Evolutionary conservation across 164 flowering plant genomes (phyloP).

Genomic region (Dillenia suffruticosa): DNA sequence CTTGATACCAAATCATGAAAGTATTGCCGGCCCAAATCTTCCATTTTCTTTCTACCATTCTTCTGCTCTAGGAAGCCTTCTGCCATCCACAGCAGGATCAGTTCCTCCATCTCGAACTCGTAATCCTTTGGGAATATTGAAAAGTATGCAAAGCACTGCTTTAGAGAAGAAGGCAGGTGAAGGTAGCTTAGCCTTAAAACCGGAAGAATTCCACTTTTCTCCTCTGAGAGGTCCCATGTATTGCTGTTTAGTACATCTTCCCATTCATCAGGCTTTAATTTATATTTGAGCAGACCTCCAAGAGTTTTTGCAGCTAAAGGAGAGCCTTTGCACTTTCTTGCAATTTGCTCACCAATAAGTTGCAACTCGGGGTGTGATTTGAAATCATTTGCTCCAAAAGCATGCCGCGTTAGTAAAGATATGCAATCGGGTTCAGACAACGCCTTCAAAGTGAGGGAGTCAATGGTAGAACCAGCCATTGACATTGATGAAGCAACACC

Average conservation of each 20-base stretch:
- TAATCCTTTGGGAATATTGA: slow-evolving; percentile 4
- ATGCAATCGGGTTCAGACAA: slow-evolving; percentile 5
- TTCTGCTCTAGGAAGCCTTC: too few species aligned
- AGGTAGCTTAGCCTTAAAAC: slow-evolving; percentile 6
- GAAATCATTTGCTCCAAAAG: not conserved
- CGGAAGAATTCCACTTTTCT: slow-evolving; percentile 5
- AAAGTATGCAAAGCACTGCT: too few species aligned
- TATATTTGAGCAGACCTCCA: slow-evolving; percentile 10
- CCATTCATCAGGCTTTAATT: slow-evolving; percentile 10
- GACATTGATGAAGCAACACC: slow-evolving; percentile 9
- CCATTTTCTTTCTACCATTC: too few species aligned
- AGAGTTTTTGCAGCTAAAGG: slow-evolving; percentile 13
- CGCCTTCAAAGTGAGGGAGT: not conserved
- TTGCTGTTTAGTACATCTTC: not conserved
- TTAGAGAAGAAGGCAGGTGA: not conserved
- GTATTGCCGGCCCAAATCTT: too few species aligned
- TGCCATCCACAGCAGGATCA: slow-evolving; percentile 1
- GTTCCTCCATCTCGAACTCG: not conserved
- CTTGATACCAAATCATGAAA: too few species aligned
- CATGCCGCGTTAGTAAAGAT: slow-evolving; percentile 5
- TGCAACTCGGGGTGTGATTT: not conserved
- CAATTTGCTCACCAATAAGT: slow-evolving; percentile 14
- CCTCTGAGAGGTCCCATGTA: not conserved
- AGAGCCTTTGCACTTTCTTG: slow-evolving; percentile 8
- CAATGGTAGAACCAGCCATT: not conserved